Base-by-base conservation (phyloP, 2,329 filamentous ascomycete genomes). In the Cordyceps cateniannulata region DNA sequence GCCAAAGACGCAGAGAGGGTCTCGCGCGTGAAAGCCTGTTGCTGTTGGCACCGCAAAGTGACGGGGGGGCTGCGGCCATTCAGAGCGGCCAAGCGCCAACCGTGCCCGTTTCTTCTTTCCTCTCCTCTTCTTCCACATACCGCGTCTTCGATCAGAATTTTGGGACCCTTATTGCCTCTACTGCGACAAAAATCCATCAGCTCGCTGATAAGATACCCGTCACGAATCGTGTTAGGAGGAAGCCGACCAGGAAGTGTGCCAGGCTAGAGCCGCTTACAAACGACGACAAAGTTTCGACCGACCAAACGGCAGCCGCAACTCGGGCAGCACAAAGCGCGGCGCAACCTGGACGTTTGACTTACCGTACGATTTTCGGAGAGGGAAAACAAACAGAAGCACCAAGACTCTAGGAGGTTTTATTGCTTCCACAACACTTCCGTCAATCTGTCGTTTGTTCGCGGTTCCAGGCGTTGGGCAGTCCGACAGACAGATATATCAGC, bases 41-140 rank as follows among this genome's bases (percentile, higher is more conserved):
- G 20, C 27, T n/a, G 9, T 51, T 51, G 22, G 35, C 35, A 47
- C 35, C 27, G 54, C 20, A n/a, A 38, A 38, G 12, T 16, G 24
- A 59, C 27, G 5, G 48, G 24, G 20, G 20, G 35, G 18, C 38
- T 24, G 35, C 48, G 48, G 27, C 48, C 48, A 24, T 32, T 51
- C 50, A 29, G 20, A 32, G 57, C 57, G 57, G 57, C 57, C 48
- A 59, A 52, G 48, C 49, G 35, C 48, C n/a, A 25, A 29, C 57
- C 38, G 12, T n/a, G n/a, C 55, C 22, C 45, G 16, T 53, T 35
- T 45, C 38, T 38, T 42, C n/a, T 20, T 42, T 50, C 8, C n/a
- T 14, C 55, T 29, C n/a, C 45, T 50, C 44, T 25, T 10, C 44
- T n/a, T n/a, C n/a, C n/a, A n/a, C 9, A 22, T 45, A 45, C 22